Conservation (phyloP, 1,139 yeast genomes). For the Kodamaea ohmeri region DNA sequence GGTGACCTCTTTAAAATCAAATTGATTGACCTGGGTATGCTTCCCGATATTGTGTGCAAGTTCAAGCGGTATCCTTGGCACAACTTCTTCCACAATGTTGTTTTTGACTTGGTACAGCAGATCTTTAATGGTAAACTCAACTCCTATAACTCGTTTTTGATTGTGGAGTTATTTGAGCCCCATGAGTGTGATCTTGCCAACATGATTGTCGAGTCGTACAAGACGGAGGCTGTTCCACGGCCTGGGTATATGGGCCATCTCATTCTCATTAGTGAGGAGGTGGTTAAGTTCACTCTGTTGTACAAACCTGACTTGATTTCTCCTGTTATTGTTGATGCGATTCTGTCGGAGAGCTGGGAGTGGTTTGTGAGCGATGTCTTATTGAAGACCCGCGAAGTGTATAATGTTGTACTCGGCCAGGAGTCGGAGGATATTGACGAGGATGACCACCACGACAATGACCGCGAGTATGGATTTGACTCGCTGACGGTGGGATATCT, state of each 20-base stretch:
- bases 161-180: conserved; percentile 39
- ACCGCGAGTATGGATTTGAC: conserved; percentile 28
- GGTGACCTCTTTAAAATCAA: conserved; percentile 47
- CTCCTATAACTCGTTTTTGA: conserved; percentile 47
- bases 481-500: conserved; percentile 36
- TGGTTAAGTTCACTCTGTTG: conserved; percentile 47
- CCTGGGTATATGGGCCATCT: conserved; percentile 52
- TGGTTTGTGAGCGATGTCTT: conserved; percentile 46
- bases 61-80: conserved; percentile 47
- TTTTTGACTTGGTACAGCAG: conserved; percentile 48
- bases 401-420: conserved; percentile 47
- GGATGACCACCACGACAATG: conserved; percentile 14
- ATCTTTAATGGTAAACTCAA: conserved; percentile 49
- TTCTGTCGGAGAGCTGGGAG: conserved; percentile 40
- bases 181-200: conserved; percentile 34
- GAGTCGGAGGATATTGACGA: conserved; percentile 26
- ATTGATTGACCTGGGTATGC: conserved; percentile 40
- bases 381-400: conserved; percentile 45
- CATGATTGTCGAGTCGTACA: conserved; percentile 34
- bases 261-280: conserved; percentile 47
- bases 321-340: conserved; percentile 39
- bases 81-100: conserved; percentile 50
- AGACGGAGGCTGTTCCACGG: conserved; percentile 26
- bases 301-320: conserved; percentile 50
- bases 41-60: conserved; percentile 33